Evolutionary conservation across 2,329 filamentous ascomycete species (phyloP), one percentile per base, ranked within the genome.

Genomic region (Paraconiothyrium sp.): DNA sequence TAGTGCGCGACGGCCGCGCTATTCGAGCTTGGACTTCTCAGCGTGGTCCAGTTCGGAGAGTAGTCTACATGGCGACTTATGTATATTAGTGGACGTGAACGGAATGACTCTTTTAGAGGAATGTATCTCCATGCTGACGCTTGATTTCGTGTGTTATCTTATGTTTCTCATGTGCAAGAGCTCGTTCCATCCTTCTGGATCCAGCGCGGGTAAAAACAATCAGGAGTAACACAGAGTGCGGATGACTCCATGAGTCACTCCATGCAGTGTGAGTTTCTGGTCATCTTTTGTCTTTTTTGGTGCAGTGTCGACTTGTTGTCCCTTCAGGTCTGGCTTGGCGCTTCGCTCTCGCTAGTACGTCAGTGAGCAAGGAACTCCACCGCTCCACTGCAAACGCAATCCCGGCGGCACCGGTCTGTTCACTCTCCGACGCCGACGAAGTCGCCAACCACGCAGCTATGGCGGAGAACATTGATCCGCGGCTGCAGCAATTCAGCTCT

Each of bases 391-490:
- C 27, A 30, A 30, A 30, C 44, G 16, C 24, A 22, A 48, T n/a
- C 48, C 48, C 48, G 48, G 48, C 48, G 11, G 34, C 22, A 30
- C 32, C 39, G 48, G 30, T 54, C 20, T 39, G 20, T 35, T 48
- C 54, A 54, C 57, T 44, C 62, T 60, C 68, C 70, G 66, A 71
- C 63, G 48, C 67, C 70, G 66, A 72, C 63, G 41, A 47, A 16
- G 4, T 30, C 44, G 54, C 58, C 62, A 47, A 58, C 57, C 27
- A 50, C 10, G 41, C n/a, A 41, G 59, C 46, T 41, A 76, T 76
- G 75, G 59, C 70, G 13, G 72, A 75, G 20, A n/a, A n/a, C 49
- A 76, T 77, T 46, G 75, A 78, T 47, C 75, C 75, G 2, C 64
- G 73, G 22, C 64, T 77, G 57, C 67, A 71, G 54, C 67, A 71